Evolutionary conservation across 2,329 filamentous ascomycete genomes (phyloP).

Genomic region (Orbilia quercus): DNA sequence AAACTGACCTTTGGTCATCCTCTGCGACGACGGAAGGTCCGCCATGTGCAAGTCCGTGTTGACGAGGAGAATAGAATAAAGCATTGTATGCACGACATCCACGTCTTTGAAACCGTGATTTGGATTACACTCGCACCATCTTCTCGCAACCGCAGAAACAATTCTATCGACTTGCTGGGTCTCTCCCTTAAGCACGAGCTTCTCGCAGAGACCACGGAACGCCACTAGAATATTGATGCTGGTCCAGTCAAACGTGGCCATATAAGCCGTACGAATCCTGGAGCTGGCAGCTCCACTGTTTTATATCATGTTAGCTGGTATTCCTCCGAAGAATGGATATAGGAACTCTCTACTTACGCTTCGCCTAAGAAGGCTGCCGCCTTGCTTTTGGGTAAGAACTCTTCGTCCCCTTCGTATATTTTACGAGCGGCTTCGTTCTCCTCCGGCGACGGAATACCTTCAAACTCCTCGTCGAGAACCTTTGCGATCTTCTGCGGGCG

Average conservation of each 20-base stretch:
- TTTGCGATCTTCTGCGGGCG: conserved; percentile 31
- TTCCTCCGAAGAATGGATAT: conserved; percentile 45
- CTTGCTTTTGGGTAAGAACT: conserved; percentile 80
- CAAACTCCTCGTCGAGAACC: conserved; percentile 38
- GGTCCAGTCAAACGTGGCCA: conserved; percentile 89
- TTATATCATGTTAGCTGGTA: conserved; percentile 62
- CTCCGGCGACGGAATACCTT: conserved; percentile 68
- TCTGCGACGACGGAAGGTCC: conserved; percentile 80
- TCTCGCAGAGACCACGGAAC: conserved; percentile 81
- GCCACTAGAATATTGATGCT: conserved; percentile 82
- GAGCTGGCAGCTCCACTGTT: conserved; percentile 66
- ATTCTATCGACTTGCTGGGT: conserved; percentile 97
- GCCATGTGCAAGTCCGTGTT: conserved; percentile 97
- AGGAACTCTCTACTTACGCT: conserved; percentile 59
- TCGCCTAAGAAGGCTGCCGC: conserved; percentile 92
- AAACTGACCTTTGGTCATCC: conserved; percentile 95
- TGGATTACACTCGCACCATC: conserved; percentile 94
- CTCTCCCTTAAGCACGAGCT: conserved; percentile 85
- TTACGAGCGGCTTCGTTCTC: conserved; percentile 81
- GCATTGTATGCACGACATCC: conserved; percentile 97
- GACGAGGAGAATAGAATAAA: conserved; percentile 92
- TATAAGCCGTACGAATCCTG: conserved; percentile 78
- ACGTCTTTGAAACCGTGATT: conserved; percentile 89
- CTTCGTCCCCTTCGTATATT: conserved; percentile 86
- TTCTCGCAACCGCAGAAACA: conserved; percentile 83